Conservation (phyloP, 2,329 filamentous ascomycete species). For the Colletotrichum eleusines region DNA sequence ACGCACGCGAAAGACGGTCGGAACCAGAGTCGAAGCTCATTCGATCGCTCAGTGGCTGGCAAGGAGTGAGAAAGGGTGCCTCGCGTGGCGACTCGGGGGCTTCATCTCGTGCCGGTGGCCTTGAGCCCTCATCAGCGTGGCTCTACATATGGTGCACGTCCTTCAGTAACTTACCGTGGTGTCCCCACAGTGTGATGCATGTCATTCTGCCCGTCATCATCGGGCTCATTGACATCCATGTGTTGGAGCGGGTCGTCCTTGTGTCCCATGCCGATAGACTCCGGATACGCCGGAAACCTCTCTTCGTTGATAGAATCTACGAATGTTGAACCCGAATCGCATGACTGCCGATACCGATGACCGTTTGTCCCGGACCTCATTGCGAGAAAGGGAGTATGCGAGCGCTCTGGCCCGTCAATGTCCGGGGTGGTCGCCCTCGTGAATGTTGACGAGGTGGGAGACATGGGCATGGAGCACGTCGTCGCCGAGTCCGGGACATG, state of each 20-base stretch:
- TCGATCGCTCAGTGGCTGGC: slow-evolving; percentile 30
- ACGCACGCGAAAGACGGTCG: slow-evolving; percentile 39
- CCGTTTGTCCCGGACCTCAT: slow-evolving; percentile 23
- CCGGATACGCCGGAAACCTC: slow-evolving; percentile 36
- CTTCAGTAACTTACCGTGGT: slow-evolving; percentile 23
- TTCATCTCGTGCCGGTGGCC: slow-evolving; percentile 20
- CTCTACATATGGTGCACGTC: neutral
- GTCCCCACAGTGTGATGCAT: slow-evolving; percentile 28
- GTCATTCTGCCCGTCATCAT: slow-evolving; percentile 17
- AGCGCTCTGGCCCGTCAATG: slow-evolving; percentile 34
- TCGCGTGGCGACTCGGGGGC: slow-evolving; percentile 6
- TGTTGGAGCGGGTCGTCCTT: slow-evolving; percentile 49
- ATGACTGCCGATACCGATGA: slow-evolving; percentile 44
- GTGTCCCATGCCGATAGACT: slow-evolving; percentile 15
- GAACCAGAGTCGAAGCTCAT: slow-evolving; percentile 41
- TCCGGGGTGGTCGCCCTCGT: slow-evolving; percentile 42
- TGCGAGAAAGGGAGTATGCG: slow-evolving; percentile 34
- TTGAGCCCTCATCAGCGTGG: slow-evolving; percentile 15
- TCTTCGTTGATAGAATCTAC: slow-evolving; percentile 43
- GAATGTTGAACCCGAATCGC: slow-evolving; percentile 54
- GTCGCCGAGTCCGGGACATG: slow-evolving; percentile 55
- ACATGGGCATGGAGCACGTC: slow-evolving; percentile 49
- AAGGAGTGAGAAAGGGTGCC: neutral
- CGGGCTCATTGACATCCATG: slow-evolving; percentile 43
- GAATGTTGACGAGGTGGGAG: slow-evolving; percentile 42